Base-by-base conservation (phyloP, 1,139 yeast species). In the Geotrichum aggregatum region DNA sequence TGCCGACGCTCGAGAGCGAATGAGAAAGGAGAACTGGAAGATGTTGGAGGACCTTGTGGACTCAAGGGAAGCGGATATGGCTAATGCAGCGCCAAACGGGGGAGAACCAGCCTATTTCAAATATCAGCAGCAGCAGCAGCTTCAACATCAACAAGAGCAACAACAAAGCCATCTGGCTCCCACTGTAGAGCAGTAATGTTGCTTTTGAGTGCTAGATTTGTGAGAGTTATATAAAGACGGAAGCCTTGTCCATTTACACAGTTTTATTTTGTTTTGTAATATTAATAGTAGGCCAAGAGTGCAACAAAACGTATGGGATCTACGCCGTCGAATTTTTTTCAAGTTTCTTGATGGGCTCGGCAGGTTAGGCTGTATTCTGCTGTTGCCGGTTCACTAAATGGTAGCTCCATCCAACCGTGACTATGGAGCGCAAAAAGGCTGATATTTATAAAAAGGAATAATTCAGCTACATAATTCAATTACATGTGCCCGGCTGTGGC, bases 21-120 rank as follows among this genome's bases (percentile, higher is more conserved):
- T 63, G 65, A 76, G 92, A 61, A 78, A 78, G 59, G 84, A 82
- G 61, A 87, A 83, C 58, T 87, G 96, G 96, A 78, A 76, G 61
- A 76, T 78, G 61, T 74, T 87, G 56, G 91, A 86, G 63, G 77
- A 76, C 47, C 82, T 79, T 57, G 95, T 59, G 40, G 22, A 18
- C 10, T 18, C 40, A 3, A 8, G 18, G 36, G 36, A 4, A 5
- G 36, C 14, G 16, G 36, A n/a, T 31, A 14, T 13, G 35, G n/a
- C 35, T 14, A n/a, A 31, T 31, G n/a, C 13, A n/a, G 36, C 5
- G n/a, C 19, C 36, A 13, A 16, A n/a, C 36, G 18, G n/a, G 10
- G 19, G 3, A 34, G 18, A n/a, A n/a, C 2, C 36, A 13, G 36
- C 36, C 6, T 13, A 30, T 3, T 13, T 14, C 34, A 30, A 30